phyloP scores from a whole-genome alignment of 2,329 filamentous ascomycete genomes.

The Colletotrichum costaricense region DNA sequence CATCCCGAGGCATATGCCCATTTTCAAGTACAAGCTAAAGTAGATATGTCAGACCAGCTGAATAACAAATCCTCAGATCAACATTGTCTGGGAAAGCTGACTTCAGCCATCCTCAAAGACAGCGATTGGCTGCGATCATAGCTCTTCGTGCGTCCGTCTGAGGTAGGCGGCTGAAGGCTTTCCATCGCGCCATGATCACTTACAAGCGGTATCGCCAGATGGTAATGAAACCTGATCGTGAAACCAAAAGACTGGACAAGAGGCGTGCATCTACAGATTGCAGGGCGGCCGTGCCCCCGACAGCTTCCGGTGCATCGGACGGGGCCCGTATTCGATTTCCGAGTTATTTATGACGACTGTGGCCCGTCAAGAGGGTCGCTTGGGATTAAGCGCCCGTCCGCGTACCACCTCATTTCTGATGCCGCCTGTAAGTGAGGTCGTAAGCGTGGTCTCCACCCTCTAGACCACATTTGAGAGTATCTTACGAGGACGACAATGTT shows the following conservation, averaged over 20 bases:
- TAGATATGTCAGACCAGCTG: background rate
- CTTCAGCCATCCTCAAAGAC: background rate
- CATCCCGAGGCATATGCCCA: background rate
- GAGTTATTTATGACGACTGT: background rate
- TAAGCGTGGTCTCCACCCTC: background rate
- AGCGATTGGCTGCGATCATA: background rate
- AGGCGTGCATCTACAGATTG: background rate
- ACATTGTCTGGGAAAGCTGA: background rate
- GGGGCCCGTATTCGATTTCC: constrained; percentile 4
- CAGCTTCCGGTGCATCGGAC: background rate
- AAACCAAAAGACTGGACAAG: constrained; percentile 1
- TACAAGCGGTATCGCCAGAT: background rate
- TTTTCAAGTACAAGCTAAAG: background rate
- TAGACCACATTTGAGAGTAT: background rate
- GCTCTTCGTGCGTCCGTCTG: background rate
- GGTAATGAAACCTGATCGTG: background rate
- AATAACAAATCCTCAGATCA: background rate
- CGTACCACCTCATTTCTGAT: constrained; percentile 8
- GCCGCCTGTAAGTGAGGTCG: background rate
- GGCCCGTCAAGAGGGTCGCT: background rate
- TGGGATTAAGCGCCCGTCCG: constrained; percentile 16
- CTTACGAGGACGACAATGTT: background rate
- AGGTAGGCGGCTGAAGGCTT: background rate
- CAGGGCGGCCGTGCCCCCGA: constrained; percentile 1
- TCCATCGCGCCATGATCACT: background rate